Conservation (phyloP, 2,329 filamentous ascomycete species). For the Aspergillus unguis region DNA sequence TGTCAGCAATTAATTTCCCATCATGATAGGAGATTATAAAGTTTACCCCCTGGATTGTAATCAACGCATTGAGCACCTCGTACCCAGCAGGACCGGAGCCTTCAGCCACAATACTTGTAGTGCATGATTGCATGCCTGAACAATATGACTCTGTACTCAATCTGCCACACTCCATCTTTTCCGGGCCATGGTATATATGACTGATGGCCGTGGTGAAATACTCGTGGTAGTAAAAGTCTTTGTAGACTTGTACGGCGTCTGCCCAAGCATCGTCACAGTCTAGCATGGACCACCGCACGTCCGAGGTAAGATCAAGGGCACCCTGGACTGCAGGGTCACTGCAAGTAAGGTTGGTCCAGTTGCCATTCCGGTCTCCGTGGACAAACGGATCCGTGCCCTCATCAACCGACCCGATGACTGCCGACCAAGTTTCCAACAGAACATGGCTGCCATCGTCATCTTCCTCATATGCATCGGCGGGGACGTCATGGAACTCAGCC, state of each 20-base stretch:
- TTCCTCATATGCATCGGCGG: neutral
- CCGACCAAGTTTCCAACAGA: conserved; percentile 2
- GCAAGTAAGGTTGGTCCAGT: conserved; percentile 7
- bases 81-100: no score
- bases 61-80: no score
- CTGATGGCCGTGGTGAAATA: no score
- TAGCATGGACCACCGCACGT: conserved; percentile 5
- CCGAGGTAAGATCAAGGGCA: conserved; percentile 4
- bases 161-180: no score
- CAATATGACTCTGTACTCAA: no score
- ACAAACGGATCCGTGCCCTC: neutral
- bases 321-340: conserved; percentile 6
- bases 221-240: no score
- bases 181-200: no score
- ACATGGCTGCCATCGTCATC: conserved; percentile 2
- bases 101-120: no score
- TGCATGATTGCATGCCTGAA: no score
- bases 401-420: conserved; percentile 4
- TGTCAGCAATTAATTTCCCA: no score
- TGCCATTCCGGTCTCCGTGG: conserved; percentile 4
- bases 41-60: no score
- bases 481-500: conserved; percentile 1
- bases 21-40: no score
- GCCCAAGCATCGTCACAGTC: conserved; percentile 7
- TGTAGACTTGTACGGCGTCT: conserved; percentile 2